phyloP scores from a whole-genome alignment of 139 green algal genomes.

The Chara braunii region DNA sequence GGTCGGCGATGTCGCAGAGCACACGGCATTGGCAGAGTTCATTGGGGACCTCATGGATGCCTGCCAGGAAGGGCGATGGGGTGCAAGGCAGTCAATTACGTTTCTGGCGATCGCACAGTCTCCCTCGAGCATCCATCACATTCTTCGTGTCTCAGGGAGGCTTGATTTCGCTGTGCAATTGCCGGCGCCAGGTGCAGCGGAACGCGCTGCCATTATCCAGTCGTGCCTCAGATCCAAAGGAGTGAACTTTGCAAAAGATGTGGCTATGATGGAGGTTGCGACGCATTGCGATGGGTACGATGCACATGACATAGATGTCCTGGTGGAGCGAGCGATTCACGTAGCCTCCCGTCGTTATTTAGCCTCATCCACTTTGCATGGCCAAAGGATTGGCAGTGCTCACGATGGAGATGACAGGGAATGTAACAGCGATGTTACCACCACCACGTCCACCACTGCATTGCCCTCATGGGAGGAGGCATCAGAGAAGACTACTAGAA shows the following conservation, averaged over 20 bases:
- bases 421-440: too few relatives aligned
- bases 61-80: slow-evolving; percentile 14
- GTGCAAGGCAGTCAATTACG: background rate
- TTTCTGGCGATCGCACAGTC: slow-evolving; percentile 5
- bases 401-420: too few relatives aligned
- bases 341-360: background rate
- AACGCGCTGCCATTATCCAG: slow-evolving; percentile 19
- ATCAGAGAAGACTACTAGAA: too few relatives aligned
- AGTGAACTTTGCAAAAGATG: background rate
- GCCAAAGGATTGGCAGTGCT: too few relatives aligned
- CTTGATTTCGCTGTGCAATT: slow-evolving; percentile 29
- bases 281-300: slow-evolving; percentile 24
- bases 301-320: slow-evolving; percentile 23
- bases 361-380: too few relatives aligned
- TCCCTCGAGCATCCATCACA: background rate
- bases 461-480: too few relatives aligned
- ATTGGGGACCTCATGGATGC: slow-evolving; percentile 32
- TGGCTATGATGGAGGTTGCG: background rate
- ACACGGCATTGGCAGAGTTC: slow-evolving; percentile 10
- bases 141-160: background rate
- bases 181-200: background rate
- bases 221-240: background rate
- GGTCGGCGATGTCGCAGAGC: slow-evolving; percentile 3
- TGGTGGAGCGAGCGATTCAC: slow-evolving; percentile 24
- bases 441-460: too few relatives aligned